A percentile compares a stretch with the other conserved stretches of the same genome.
Evolutionary conservation across 2,329 filamentous ascomycete species (phyloP).

Genomic region (Scedosporium minutisporum): DNA sequence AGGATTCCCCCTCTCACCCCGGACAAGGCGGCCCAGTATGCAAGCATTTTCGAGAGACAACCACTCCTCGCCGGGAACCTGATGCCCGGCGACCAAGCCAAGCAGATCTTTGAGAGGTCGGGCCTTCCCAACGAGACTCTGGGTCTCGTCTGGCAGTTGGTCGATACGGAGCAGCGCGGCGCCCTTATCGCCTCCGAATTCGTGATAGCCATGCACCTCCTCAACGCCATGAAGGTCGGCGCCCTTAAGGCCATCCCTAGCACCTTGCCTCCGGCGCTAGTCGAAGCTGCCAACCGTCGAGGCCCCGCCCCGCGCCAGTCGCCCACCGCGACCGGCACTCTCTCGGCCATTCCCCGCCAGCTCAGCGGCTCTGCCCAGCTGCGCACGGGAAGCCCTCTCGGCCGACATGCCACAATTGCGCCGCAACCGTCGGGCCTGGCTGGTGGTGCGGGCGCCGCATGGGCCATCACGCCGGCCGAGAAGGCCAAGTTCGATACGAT

Average conservation of each 20-base stretch:
- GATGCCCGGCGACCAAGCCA: conserved; percentile 77
- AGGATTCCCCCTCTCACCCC: conserved; percentile 81
- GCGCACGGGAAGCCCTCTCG: conserved; percentile 51
- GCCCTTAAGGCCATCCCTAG: conserved; percentile 69
- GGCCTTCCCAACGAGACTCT: conserved; percentile 81
- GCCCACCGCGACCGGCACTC: conserved; percentile 39
- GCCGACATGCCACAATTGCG: conserved; percentile 33
- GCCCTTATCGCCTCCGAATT: conserved; percentile 83
- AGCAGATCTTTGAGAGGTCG: conserved; percentile 90
- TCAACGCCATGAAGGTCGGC: conserved; percentile 84
- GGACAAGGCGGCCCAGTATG: conserved; percentile 84
- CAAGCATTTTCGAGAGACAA: conserved; percentile 82
- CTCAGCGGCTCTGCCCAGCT: conserved; percentile 62
- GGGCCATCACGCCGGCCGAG: conserved; percentile 74
- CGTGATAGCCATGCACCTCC: conserved; percentile 94
- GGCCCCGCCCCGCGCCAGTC: conserved; percentile 34
- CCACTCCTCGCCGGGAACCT: conserved; percentile 61
- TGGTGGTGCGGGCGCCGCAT: conserved; percentile 40
- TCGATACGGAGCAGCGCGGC: conserved; percentile 87
- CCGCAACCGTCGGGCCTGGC: conserved; percentile 31
- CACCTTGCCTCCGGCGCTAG: conserved; percentile 73
- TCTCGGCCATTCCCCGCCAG: conserved; percentile 70
- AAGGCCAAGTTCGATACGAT: conserved; percentile 82
- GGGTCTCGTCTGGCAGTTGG: conserved; percentile 91
- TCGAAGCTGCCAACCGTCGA: conserved; percentile 77